phyloP scores from a whole-genome alignment of 2,329 filamentous ascomycete genomes.

The Xylaria polymorpha region DNA sequence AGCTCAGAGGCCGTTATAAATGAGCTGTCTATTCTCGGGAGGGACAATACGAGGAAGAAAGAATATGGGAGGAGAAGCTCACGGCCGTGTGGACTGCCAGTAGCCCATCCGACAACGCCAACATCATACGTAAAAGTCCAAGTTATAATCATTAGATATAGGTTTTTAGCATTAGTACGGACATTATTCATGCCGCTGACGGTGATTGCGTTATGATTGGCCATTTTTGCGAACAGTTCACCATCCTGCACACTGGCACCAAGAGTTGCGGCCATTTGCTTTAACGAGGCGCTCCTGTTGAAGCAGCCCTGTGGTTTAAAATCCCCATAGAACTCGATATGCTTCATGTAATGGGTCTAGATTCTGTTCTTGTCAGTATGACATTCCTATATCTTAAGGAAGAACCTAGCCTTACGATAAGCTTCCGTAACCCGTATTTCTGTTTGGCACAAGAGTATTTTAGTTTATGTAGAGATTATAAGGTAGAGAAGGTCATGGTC shows the following conservation, averaged over 20 bases:
- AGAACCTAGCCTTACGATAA: neutral
- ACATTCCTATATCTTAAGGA: neutral
- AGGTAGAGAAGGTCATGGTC: neutral
- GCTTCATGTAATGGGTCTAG: constrained; percentile 3
- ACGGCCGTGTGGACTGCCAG: neutral
- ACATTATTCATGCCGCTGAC: neutral
- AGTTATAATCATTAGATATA: neutral
- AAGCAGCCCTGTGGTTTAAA: neutral
- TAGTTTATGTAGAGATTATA: neutral
- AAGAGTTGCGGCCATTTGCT: neutral
- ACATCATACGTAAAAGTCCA: neutral
- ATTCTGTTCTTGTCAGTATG: constrained; percentile 1
- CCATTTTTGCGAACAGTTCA: neutral
- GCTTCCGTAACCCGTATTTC: neutral
- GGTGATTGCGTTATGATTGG: neutral
- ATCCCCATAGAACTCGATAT: neutral
- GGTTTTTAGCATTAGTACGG: neutral
- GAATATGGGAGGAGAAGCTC: neutral
- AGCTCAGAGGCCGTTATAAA: neutral
- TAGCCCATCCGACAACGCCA: neutral
- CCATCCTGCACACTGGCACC: neutral
- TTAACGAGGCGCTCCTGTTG: neutral
- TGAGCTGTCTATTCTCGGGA: neutral
- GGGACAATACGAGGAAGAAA: neutral
- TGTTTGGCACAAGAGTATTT: neutral